A percentile compares a stretch with the other conserved stretches of the same genome.
Evolutionary conservation across 2,329 filamentous ascomycete genomes (phyloP).

Genomic region (Pestalotiopsis fici): DNA sequence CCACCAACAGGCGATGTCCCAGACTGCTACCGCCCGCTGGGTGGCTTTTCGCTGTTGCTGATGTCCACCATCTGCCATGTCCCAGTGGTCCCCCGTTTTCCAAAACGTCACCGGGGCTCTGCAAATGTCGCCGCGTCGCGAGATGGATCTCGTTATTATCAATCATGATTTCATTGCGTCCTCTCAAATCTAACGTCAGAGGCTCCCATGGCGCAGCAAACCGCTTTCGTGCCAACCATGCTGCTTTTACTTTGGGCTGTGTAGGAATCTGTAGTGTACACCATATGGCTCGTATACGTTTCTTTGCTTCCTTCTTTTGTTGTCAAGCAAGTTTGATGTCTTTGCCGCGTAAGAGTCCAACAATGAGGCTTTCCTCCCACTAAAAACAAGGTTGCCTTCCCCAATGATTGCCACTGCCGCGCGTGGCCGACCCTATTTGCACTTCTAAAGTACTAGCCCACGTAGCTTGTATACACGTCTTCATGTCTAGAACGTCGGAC

Average conservation of each 20-base stretch:
- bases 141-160: not conserved
- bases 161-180: not conserved
- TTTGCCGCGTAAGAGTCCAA: not conserved
- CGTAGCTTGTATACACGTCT: not conserved
- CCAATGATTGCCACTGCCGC: not conserved
- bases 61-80: not conserved
- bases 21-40: not conserved
- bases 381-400: not conserved
- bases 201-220: not conserved
- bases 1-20: not conserved
- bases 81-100: not conserved
- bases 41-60: too few relatives aligned
- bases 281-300: too few relatives aligned
- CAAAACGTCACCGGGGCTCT: not conserved
- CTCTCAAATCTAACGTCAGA: not conserved
- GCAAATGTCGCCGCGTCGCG: not conserved
- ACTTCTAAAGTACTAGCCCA: not conserved
- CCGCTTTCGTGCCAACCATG: not conserved
- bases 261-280: not conserved
- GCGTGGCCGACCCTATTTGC: not conserved
- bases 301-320: not conserved
- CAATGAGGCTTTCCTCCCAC: not conserved
- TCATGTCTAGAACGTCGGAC: not conserved
- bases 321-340: not conserved
- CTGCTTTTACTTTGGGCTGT: not conserved